Base-by-base conservation (phyloP, 768 basidiomycete species). In the Suillus fuscotomentosus region DNA sequence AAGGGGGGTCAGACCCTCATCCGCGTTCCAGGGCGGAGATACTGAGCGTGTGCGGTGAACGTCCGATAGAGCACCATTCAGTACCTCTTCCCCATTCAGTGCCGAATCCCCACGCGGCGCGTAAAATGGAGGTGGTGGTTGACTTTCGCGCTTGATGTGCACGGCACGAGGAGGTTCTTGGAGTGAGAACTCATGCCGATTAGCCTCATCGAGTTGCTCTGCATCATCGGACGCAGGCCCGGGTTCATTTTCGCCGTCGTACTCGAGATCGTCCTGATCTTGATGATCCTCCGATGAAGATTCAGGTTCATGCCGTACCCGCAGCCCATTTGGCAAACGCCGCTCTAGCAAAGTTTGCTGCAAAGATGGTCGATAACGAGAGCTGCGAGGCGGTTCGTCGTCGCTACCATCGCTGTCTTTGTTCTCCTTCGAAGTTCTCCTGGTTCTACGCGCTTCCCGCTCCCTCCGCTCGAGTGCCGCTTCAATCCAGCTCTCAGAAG, bases 401-500 rank as follows among this genome's bases (percentile, higher is more conserved):
- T 34, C 22, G 24, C 41, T 17, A 10, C 24, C 3, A 24, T 13
- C 9, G 22, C 14, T 42, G 41, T 27, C 10, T 0, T 22, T n/a
- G 24, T 43, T 62, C 48, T 17, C 11, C 36, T 22, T 15, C 9
- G 42, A 50, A 4, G 17, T 20, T 20, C 15, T 17, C 56, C 45
- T 24, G 10, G 36, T 34, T 22, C 24, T 38, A 22, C 39, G 45
- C 6, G 56, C 56, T n/a, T 45, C 45, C 57, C 38, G 20, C 31
- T 48, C 43, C 20, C 34, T 65, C 60, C n/a, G 34, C 34, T 61
- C n/a, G 48, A 66, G n/a, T 9, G 10, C 34, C 0, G n/a, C 31
- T 48, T 67, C 68, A 8, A 70, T 73, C 60, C 65, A 71, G 2
- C 51, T 69, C 63, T 79, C 78, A 2, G 79, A 79, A 31, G 70